Evolutionary conservation across 192 early-diverging fungal species (phyloP), one percentile per base, ranked within the genome.

Genomic region (Gorgonomyces haynaldii): DNA sequence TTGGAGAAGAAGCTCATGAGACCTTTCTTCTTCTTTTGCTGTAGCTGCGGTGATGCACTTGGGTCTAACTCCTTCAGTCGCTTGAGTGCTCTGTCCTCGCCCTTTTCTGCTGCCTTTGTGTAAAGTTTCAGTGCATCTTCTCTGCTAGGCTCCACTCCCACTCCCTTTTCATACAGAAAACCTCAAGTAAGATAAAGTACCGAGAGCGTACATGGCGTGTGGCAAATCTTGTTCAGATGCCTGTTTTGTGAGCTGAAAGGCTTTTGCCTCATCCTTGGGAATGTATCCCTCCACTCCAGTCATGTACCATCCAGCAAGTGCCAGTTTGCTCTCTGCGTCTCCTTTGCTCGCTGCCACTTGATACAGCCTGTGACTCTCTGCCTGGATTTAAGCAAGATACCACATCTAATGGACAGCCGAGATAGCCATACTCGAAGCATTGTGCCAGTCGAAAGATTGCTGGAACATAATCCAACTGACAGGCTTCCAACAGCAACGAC

Each of bases 121-220:
- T 67, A 67, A 44, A 42, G 57, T 64, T 37, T 64, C 48, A 36
- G 59, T 30, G 67, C 86, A 10, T 63, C 64, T 7, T 70, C 58
- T 71, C 45, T 62, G 64, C 3, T 37, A 50, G 19, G 71, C 65
- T 12, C 82, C 76, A 43, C 86, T 69, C 21, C 87, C 85, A 47
- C 70, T 67, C 56, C 88, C 84, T n/a, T n/a, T n/a, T n/a, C n/a
- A n/a, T n/a, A n/a, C n/a, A n/a, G n/a, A n/a, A n/a, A n/a, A n/a
- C n/a, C n/a, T n/a, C n/a, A n/a, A n/a, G n/a, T n/a, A n/a, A 54
- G 78, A 75, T 65, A 85, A 90, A 60, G 88, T 91, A 29, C 91
- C 91, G 57, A 96, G 64, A 3, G 85, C 82, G 52, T 78, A 91
- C 67, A 86, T 79, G 0, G 88, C 89, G 49, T 80, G 72, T 12